Evolutionary conservation across 2,329 filamentous ascomycete species (phyloP).

Genomic region (Plenodomus biglobosus): DNA sequence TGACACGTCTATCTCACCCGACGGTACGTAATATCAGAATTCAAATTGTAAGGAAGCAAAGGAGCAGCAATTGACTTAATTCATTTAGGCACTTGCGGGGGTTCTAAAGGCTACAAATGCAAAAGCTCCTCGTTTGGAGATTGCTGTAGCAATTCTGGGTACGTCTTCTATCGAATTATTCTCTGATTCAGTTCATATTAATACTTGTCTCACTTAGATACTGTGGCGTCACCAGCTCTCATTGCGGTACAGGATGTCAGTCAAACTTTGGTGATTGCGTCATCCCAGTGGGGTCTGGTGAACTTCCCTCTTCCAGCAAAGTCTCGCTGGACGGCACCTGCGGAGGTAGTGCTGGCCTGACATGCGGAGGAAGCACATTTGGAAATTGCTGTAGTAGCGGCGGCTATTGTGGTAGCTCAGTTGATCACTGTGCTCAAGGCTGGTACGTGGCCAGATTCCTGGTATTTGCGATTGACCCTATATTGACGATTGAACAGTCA

Average conservation of each 20-base stretch:
- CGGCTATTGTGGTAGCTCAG: conserved; percentile 14
- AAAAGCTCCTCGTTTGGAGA: conserved; percentile 10
- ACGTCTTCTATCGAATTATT: no score
- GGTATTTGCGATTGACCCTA: neutral
- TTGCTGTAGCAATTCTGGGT: conserved; percentile 5
- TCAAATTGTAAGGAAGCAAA: no score
- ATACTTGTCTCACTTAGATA: no score
- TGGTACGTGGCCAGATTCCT: conserved; percentile 5
- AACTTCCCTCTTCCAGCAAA: no score
- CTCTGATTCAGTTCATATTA: no score
- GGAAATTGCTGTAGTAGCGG: conserved; percentile 17
- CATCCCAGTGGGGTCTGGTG: no score
- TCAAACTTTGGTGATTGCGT: conserved; percentile 7
- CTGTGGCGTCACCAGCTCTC: conserved; percentile 1
- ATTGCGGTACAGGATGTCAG: conserved; percentile 16
- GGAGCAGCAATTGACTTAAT: no score
- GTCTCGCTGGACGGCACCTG: conserved; percentile 13
- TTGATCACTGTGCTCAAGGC: conserved; percentile 8
- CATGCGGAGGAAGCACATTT: conserved; percentile 13
- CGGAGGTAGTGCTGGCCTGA: conserved; percentile 12
- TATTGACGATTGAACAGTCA: conserved; percentile 1
- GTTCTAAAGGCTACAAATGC: conserved; percentile 9
- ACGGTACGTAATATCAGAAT: no score
- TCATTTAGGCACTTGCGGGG: no score
- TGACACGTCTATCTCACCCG: no score